A percentile compares a stretch with the other conserved stretches of the same genome.
Conservation (phyloP, 345 rosid genomes). For the Corchorus capsularis region DNA sequence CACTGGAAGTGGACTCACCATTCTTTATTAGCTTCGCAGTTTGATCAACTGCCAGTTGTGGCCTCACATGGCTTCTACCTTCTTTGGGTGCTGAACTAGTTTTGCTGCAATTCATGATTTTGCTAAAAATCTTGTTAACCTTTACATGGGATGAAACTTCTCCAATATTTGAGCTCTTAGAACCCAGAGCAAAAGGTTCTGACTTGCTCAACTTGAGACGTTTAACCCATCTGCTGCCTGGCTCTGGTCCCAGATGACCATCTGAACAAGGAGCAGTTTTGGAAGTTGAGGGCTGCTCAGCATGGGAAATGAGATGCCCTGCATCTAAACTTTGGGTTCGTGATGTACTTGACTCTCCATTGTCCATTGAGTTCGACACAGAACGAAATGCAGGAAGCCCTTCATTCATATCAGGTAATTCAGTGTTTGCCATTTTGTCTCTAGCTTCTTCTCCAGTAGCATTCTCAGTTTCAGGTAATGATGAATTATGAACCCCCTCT, state of each 20-base stretch:
- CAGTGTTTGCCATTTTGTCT: slow-evolving; percentile 26
- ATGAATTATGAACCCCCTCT: slow-evolving; percentile 16
- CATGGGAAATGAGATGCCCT: slow-evolving; percentile 43
- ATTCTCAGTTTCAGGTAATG: slow-evolving; percentile 23
- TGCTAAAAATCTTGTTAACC: slow-evolving; percentile 36
- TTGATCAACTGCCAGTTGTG: slow-evolving; percentile 24
- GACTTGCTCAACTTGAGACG: slow-evolving; percentile 59
- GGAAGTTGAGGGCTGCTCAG: slow-evolving; percentile 37
- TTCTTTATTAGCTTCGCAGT: slow-evolving; percentile 26
- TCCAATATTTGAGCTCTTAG: slow-evolving; percentile 44
- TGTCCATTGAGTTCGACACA: slow-evolving; percentile 35
- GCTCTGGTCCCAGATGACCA: slow-evolving; percentile 37
- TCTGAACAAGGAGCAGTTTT: slow-evolving; percentile 38
- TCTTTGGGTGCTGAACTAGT: slow-evolving; percentile 36
- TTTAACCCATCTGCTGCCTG: slow-evolving; percentile 75
- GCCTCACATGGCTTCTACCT: slow-evolving; percentile 33
- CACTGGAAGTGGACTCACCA: slow-evolving; percentile 30
- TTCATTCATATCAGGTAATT: slow-evolving; percentile 53
- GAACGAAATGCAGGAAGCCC: slow-evolving; percentile 44
- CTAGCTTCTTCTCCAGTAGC: slow-evolving; percentile 33
- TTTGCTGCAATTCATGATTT: slow-evolving; percentile 33
- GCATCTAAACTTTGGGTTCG: slow-evolving; percentile 74
- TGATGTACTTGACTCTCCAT: slow-evolving; percentile 59
- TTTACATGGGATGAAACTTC: slow-evolving; percentile 47
- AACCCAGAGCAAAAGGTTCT: slow-evolving; percentile 38